Conservation (phyloP, 78 protist genomes). For the Dictyostelium brefeldianum region DNA sequence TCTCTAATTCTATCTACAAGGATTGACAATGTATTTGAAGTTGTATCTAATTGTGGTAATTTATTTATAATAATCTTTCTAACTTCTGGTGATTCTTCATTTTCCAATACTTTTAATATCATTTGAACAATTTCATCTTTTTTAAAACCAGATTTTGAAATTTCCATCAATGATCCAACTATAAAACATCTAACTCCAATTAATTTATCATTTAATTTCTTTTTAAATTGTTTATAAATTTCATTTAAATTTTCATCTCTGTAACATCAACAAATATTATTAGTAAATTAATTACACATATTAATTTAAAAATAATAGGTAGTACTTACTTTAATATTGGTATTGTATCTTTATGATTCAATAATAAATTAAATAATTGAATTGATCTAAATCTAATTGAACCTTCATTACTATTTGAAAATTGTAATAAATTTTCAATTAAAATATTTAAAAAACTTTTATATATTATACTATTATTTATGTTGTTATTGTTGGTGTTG, state of each 20-base stretch:
- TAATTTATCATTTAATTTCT: not conserved
- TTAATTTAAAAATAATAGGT: not conserved
- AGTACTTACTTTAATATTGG: not conserved
- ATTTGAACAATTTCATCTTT: not conserved
- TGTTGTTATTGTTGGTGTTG: not conserved
- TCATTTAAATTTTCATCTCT: not conserved
- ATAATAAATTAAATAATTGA: not conserved
- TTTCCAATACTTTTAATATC: not conserved
- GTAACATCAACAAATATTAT: not conserved
- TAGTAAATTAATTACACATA: not conserved
- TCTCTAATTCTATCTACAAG: constrained; percentile 1
- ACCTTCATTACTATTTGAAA: not conserved
- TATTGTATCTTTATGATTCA: not conserved
- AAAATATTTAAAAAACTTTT: constrained; percentile 2
- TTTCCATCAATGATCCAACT: not conserved
- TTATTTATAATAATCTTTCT: not conserved
- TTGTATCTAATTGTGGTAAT: not conserved
- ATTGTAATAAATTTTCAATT: constrained; percentile 8
- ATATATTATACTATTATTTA: not conserved
- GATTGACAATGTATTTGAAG: not conserved
- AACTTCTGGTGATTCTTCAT: not conserved
- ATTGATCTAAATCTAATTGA: not conserved
- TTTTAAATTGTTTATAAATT: not conserved
- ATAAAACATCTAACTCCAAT: not conserved
- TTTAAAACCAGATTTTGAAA: not conserved